Conservation (phyloP, 768 basidiomycete species). For the Tylopilus plumbeoviolaceoides region DNA sequence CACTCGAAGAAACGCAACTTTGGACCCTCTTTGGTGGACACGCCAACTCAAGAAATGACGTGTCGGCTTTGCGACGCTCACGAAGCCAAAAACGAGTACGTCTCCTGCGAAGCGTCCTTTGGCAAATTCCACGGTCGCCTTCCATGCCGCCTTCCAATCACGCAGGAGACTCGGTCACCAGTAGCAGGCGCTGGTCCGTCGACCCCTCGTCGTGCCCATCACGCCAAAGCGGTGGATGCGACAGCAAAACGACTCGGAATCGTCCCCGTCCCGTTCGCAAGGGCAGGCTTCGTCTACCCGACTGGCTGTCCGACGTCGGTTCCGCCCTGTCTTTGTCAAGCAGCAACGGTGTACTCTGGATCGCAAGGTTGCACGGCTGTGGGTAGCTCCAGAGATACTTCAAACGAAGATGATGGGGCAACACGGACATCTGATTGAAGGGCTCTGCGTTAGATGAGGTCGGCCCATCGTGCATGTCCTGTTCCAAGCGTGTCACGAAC, state of each 20-base stretch:
- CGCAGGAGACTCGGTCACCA: neutral
- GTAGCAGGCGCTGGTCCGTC: constrained; percentile 19
- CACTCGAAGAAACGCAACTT: constrained; percentile 35
- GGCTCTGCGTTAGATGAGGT: too few species aligned
- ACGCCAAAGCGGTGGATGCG: constrained; percentile 3
- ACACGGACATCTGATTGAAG: neutral
- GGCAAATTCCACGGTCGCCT: constrained; percentile 10
- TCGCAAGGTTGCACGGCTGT: constrained; percentile 30
- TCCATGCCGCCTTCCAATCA: constrained; percentile 12
- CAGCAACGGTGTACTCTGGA: constrained; percentile 43
- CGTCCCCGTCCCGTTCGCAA: constrained; percentile 20
- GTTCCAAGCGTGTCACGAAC: too few species aligned
- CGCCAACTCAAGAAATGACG: constrained; percentile 43
- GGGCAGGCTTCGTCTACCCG: constrained; percentile 8
- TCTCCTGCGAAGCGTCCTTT: constrained; percentile 9
- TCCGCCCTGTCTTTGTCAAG: constrained; percentile 47
- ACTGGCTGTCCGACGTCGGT: constrained; percentile 33
- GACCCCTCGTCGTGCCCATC: constrained; percentile 18
- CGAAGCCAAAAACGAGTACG: constrained; percentile 11
- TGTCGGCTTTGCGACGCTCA: constrained; percentile 16
- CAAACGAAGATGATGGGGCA: constrained; percentile 12
- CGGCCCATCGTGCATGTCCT: too few species aligned
- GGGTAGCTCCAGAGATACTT: constrained; percentile 15
- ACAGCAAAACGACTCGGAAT: constrained; percentile 20
- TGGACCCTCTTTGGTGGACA: constrained; percentile 32